Evolutionary conservation across 2,329 filamentous ascomycete species (phyloP), one percentile per base, ranked within the genome.

Genomic region (Grosmannia clavigera): DNA sequence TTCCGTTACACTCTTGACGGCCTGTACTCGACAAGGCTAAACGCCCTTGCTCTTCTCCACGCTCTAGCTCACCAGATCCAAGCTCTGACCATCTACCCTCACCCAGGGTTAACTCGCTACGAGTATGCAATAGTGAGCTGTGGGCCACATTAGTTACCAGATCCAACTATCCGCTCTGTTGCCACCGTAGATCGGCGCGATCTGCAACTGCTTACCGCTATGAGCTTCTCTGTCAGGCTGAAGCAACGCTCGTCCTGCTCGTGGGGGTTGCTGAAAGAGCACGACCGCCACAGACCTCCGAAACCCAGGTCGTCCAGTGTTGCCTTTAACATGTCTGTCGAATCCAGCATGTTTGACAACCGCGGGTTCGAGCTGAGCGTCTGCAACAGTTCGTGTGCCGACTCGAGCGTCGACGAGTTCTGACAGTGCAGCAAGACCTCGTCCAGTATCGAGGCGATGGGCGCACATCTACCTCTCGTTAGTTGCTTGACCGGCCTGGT

Each of bases 381-480:
- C 59, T 81, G 77, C 52, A 87, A 73, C 51, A 88, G 71, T 33
- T 73, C 72, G 64, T 87, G 84, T 1, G 83, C 84, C 9, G 82
- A 78, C 66, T 81, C 78, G 6, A 87, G 71, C 1, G 83, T 83
- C 2, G 73, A 70, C 3, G 80, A 75, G 67, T 83, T 84, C 65
- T 87, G 84, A 55, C 82, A 83, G 65, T 84, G 81, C n/a, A 81
- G 68, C 58, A 87, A 71, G 1, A 85, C 75, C 55, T 84, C 80
- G 63, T 87, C 82, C 0, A 87, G 73, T 27, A 86, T 77, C 1
- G 76, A 73, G 9, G 79, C 75, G 55, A 87, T 78, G 2, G 80
- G 79, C 6, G 78, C 78, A 62, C 76, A 82, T 48, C 81, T 40
- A 29, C 3, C 40, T 22, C 16, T 4, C 14, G 14, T 53, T 14